These are phyloP conservation scores for Backusella liffmaniae DNA, from an alignment of 192 early-diverging fungal species.

Conservation along the genomic window DNA sequence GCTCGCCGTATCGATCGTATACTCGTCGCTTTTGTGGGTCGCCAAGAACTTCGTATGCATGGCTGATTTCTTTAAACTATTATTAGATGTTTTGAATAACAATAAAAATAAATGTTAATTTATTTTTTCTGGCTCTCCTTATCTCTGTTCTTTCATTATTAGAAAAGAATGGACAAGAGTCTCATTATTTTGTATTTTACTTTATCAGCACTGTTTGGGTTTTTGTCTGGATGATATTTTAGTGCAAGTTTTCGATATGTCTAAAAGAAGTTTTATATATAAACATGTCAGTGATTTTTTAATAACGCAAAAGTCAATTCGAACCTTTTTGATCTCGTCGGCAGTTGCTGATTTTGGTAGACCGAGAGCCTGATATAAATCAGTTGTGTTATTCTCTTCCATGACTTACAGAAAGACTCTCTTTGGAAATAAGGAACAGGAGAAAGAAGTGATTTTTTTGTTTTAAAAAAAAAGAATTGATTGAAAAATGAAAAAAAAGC, in stretches of 20 bases:
- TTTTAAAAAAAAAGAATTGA: not conserved
- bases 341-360: constrained; percentile 48
- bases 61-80: constrained; percentile 81
- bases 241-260: constrained; percentile 53
- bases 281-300: not conserved
- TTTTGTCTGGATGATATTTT: constrained; percentile 72
- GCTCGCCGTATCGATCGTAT: constrained; percentile 88
- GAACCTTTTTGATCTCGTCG: constrained; percentile 58
- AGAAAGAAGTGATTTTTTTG: not conserved
- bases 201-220: constrained; percentile 40
- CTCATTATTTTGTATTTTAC: constrained; percentile 13
- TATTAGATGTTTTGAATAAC: constrained; percentile 13
- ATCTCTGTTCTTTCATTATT: not conserved
- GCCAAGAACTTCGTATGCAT: constrained; percentile 78
- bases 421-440: not conserved
- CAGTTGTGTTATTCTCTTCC: constrained; percentile 48
- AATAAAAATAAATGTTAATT: not conserved
- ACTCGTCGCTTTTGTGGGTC: constrained; percentile 82
- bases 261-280: constrained; percentile 10
- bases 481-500: not conserved
- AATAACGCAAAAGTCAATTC: not conserved
- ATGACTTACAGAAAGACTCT: constrained; percentile 22
- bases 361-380: constrained; percentile 51
- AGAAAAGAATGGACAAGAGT: not conserved
- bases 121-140: not conserved